Evolutionary conservation across 352 stramenopile species (phyloP).

Genomic region (Phytophthora constricta): DNA sequence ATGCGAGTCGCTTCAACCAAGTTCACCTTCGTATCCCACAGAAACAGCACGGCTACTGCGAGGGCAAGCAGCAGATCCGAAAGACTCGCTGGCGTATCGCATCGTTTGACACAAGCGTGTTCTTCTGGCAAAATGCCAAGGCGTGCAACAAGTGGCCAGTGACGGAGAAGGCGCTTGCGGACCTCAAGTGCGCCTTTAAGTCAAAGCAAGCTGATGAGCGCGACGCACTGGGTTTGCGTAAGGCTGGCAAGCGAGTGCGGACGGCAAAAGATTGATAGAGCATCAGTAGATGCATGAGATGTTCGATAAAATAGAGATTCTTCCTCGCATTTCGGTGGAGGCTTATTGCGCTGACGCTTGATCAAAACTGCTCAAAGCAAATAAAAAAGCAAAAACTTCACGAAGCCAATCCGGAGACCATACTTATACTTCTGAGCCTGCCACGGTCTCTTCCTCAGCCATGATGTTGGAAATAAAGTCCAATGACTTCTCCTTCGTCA

Average conservation of each 20-base stretch:
- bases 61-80: constrained; percentile 92
- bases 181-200: constrained; percentile 67
- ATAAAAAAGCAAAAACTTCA: constrained; percentile 9
- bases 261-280: constrained; percentile 33
- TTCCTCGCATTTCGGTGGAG: constrained; percentile 2
- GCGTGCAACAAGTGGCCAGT: constrained; percentile 76
- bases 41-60: constrained; percentile 91
- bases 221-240: constrained; percentile 67
- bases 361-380: constrained; percentile 32
- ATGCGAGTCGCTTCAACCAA: constrained; percentile 79
- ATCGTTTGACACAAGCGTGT: constrained; percentile 96
- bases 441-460: constrained; percentile 86
- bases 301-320: constrained; percentile 29
- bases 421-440: constrained; percentile 25
- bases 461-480: constrained; percentile 96
- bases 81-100: constrained; percentile 90
- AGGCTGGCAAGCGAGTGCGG: constrained; percentile 74
- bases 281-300: neutral
- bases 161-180: constrained; percentile 56
- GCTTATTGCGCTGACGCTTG: constrained; percentile 8
- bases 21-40: constrained; percentile 77
- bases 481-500: constrained; percentile 97
- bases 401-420: too few species aligned
- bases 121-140: constrained; percentile 95
- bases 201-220: constrained; percentile 84